Percentiles rank a stretch among this genome's conserved stretches.
These are phyloP conservation scores for Solanum raphanifolium DNA, from an alignment of 257 asterid species.

Conservation along the genomic window DNA sequence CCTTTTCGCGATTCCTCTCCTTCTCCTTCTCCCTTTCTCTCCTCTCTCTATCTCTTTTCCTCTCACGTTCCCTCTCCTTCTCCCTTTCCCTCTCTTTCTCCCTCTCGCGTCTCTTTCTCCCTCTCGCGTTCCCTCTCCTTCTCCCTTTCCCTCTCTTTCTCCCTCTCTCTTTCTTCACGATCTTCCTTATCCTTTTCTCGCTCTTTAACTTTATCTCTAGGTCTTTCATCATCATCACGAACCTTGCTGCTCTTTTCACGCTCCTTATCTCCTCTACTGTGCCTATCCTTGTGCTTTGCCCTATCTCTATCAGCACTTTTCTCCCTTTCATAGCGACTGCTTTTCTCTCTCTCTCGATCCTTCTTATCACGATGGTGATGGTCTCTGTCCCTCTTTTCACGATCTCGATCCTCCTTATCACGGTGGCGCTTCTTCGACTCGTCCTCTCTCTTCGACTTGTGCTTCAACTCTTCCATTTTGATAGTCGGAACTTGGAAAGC, in stretches of 20 bases:
- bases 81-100: constrained; percentile 27
- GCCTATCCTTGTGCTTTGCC: constrained; percentile 2
- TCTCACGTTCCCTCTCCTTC: constrained; percentile 14
- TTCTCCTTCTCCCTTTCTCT: constrained; percentile 23
- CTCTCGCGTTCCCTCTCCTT: constrained; percentile 14
- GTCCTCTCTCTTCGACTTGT: constrained; percentile 8
- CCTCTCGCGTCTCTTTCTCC: neutral
- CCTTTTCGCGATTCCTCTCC: constrained; percentile 23
- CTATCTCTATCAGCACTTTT: constrained; percentile 5
- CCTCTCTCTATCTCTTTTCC: neutral
- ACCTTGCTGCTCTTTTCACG: neutral
- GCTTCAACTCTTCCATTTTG: constrained; percentile 12
- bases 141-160: constrained; percentile 17
- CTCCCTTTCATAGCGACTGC: constrained; percentile 7
- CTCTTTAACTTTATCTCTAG: neutral
- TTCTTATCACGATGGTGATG: constrained; percentile 2
- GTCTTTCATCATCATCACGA: neutral
- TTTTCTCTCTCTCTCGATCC: constrained; percentile 6
- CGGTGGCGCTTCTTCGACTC: constrained; percentile 12
- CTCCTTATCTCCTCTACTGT: neutral
- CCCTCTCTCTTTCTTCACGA: constrained; percentile 2
- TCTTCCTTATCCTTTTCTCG: constrained; percentile 1
- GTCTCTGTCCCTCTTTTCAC: constrained; percentile 7
- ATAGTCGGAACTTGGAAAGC: neutral
- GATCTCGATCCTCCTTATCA: constrained; percentile 15